Conservation (phyloP, 1,284 basidiomycete genomes). For the Heterobasidion annosum region DNA sequence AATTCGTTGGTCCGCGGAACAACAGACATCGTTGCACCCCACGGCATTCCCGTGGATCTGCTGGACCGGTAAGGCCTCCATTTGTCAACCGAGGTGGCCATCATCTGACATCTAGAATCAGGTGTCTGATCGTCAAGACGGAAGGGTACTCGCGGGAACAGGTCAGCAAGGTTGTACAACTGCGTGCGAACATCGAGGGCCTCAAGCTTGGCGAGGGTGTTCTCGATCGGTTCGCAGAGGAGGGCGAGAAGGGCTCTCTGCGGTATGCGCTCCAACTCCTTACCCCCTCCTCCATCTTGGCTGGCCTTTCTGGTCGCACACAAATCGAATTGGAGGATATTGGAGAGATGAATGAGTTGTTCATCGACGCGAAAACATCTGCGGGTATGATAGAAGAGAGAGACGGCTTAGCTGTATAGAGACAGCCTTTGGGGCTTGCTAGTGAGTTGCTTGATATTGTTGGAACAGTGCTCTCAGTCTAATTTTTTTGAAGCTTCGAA, state of each 20-base stretch:
- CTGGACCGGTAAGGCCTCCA: slow-evolving; percentile 65
- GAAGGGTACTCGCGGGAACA: slow-evolving; percentile 80
- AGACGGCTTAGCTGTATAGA: not conserved
- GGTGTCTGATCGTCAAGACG: slow-evolving; percentile 96
- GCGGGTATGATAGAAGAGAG: slow-evolving; percentile 41
- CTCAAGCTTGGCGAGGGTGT: slow-evolving; percentile 74
- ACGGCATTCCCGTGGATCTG: slow-evolving; percentile 91
- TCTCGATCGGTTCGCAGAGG: slow-evolving; percentile 72
- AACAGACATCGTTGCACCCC: slow-evolving; percentile 83
- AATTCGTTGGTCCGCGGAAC: slow-evolving; percentile 90
- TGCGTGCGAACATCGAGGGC: slow-evolving; percentile 84
- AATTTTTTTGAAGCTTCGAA: no score
- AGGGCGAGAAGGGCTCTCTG: slow-evolving; percentile 81
- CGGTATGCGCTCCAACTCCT: slow-evolving; percentile 91
- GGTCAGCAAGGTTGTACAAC: slow-evolving; percentile 80
- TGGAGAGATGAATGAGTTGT: slow-evolving; percentile 86
- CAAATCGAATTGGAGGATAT: slow-evolving; percentile 87
- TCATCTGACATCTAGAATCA: slow-evolving; percentile 16
- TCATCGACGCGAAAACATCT: slow-evolving; percentile 87
- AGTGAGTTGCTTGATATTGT: no score
- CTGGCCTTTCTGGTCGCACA: slow-evolving; percentile 65
- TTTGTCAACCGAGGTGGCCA: not conserved
- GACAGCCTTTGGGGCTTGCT: not conserved
- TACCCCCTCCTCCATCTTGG: slow-evolving; percentile 87
- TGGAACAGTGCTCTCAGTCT: no score